Percentiles rank a stretch among this genome's conserved stretches.
Evolutionary conservation across 495 filamentous ascomycete genomes (phyloP).

Genomic region (Trypethelium eluteriae): DNA sequence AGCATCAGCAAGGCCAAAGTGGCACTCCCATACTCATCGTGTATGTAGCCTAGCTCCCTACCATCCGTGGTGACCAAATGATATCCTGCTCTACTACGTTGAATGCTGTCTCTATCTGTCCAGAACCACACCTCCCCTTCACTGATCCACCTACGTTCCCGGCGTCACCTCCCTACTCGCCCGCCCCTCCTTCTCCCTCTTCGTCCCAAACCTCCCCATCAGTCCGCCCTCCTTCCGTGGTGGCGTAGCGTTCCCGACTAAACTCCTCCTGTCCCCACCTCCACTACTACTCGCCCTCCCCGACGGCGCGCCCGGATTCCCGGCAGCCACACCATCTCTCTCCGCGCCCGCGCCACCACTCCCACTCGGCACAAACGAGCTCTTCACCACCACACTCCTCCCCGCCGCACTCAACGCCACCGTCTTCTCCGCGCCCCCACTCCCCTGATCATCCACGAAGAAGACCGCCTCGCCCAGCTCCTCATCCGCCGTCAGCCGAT

Average conservation of each 20-base stretch:
- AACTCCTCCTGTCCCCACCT: conserved; percentile 5
- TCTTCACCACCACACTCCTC: conserved; percentile 61
- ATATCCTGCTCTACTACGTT: no score
- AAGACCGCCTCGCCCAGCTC: conserved; percentile 76
- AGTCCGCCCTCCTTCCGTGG: conserved; percentile 1
- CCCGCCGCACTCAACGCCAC: conserved; percentile 52
- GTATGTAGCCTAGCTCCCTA: background rate
- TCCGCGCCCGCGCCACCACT: conserved; percentile 19
- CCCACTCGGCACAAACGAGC: conserved; percentile 44
- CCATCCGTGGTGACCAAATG: no score
- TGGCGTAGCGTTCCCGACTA: background rate
- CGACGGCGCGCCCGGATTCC: background rate
- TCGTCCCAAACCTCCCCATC: conserved; percentile 12
- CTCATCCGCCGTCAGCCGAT: conserved; percentile 72
- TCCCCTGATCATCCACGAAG: conserved; percentile 76
- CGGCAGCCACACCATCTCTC: background rate
- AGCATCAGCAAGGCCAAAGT: background rate
- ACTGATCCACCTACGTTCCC: background rate
- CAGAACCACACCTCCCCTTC: background rate
- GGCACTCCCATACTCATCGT: background rate
- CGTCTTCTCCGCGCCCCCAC: conserved; percentile 58
- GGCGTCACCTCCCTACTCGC: conserved; percentile 10
- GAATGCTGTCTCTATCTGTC: no score
- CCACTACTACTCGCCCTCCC: conserved; percentile 12
- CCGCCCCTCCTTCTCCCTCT: conserved; percentile 9